Evolutionary conservation across 1,284 basidiomycete species (phyloP).

Genomic region (Naganishia sp.): DNA sequence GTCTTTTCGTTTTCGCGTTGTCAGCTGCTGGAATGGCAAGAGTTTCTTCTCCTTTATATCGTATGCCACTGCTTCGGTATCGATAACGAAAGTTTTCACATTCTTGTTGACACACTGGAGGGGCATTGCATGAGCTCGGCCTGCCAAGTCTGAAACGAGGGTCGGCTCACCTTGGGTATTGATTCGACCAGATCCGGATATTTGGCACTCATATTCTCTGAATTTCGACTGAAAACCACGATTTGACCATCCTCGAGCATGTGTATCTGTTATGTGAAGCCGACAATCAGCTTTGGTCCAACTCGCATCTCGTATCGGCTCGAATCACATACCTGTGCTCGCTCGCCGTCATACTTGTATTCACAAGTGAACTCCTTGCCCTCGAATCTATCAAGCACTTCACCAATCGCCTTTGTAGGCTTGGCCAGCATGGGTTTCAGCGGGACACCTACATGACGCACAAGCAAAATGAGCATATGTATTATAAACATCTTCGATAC

Average conservation of each 20-base stretch:
- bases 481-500: conserved; percentile 10
- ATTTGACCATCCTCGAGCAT: conserved; percentile 75
- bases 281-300: not conserved
- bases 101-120: conserved; percentile 75
- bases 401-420: conserved; percentile 98
- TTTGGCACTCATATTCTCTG: conserved; percentile 99
- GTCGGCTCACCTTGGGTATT: conserved; percentile 69
- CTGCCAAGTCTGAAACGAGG: too few species aligned
- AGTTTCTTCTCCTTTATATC: conserved; percentile 67
- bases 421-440: conserved; percentile 99
- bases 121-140: conserved; percentile 35
- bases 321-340: conserved; percentile 70
- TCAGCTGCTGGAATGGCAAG: conserved; percentile 81
- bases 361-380: conserved; percentile 96
- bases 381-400: conserved; percentile 96
- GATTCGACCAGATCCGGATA: conserved; percentile 97
- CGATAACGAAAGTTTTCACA: conserved; percentile 77
- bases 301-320: not conserved
- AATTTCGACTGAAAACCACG: conserved; percentile 92
- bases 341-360: conserved; percentile 99
- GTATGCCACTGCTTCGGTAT: conserved; percentile 78
- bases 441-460: conserved; percentile 63
- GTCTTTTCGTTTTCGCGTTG: conserved; percentile 80
- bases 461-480: not conserved
- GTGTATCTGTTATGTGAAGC: conserved; percentile 64